Evolutionary conservation across 1,139 yeast genomes (phyloP), one percentile per base, ranked within the genome.

Genomic region (Kazachstania sp.): DNA sequence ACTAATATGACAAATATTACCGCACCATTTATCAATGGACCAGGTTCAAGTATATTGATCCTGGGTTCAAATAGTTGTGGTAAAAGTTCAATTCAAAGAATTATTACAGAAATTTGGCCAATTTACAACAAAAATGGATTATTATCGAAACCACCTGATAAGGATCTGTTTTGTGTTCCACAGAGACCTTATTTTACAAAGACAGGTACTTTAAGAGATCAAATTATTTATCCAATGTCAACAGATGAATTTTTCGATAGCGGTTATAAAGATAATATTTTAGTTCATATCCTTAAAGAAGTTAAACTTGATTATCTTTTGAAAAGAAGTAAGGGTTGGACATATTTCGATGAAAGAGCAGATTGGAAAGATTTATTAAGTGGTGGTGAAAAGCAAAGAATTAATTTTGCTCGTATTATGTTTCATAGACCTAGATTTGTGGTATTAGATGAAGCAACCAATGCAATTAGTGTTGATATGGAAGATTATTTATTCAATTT

Each of bases 311-410:
- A 85, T 44, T 87, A 90, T 63, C 71, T 90, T 44, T 73, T 87
- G 45, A 71, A 72, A 41, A 67, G 79, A 58, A 67, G 54, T 34
- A 49, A 46, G 18, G 71, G 71, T 4, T 56, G 67, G 57, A 54
- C 55, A 15, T 69, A 68, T 63, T 65, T 72, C 44, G 71, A 73
- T 53, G 67, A 73, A 4, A 55, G 65, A 12, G 83, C 83, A 54
- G 88, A 83, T 56, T 90, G 97, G 97, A 83, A 83, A 60, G 95
- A 85, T 63, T 86, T 90, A 16, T 76, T 90, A 56, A 83, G 95
- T 66, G 97, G 97, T 16, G 97, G 97, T 47, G 97, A 90, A 64
- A 84, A 87, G 69, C 97, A 90, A 70, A 78, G 96, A 60, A 77
- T 88, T 63, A 82, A 88, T 67, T 85, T 90, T 71, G 97, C 97